Conservation (phyloP, 208 protist genomes). For the Strigomonas culicis region DNA sequence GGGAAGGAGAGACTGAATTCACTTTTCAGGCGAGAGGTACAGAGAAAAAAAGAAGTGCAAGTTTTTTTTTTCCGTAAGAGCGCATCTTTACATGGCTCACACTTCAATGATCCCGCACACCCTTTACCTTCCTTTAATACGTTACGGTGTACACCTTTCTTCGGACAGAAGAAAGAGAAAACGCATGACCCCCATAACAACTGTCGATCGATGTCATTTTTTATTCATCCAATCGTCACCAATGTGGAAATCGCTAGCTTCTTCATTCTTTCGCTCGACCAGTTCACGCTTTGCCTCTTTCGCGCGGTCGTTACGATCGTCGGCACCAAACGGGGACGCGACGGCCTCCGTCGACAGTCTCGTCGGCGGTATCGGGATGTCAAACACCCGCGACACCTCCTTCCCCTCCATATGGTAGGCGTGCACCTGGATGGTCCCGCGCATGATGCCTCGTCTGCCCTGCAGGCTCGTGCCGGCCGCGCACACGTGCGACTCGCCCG, state of each 20-base stretch:
- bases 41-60: background rate
- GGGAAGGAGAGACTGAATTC: too few relatives aligned
- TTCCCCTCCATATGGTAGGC: slow-evolving; percentile 59
- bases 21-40: too few relatives aligned
- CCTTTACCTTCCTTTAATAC: background rate
- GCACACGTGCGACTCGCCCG: slow-evolving; percentile 76
- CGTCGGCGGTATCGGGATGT: slow-evolving; percentile 69
- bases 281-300: background rate
- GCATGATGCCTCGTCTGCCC: slow-evolving; percentile 57
- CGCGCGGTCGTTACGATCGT: background rate
- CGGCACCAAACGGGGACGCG: slow-evolving; percentile 5
- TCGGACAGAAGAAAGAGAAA: background rate
- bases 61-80: background rate
- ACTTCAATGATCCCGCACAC: background rate
- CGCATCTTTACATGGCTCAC: background rate
- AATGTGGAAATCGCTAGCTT: background rate
- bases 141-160: slow-evolving; percentile 6
- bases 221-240: slow-evolving; percentile 9
- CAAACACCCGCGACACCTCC: slow-evolving; percentile 50
- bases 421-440: slow-evolving; percentile 84
- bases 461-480: slow-evolving; percentile 57
- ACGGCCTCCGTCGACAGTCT: slow-evolving; percentile 28
- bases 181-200: background rate
- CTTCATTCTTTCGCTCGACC: background rate
- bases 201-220: background rate